These are phyloP conservation scores for Chaetomium olivaceum DNA, from an alignment of 2,329 filamentous ascomycete species.

Conservation along the genomic window DNA sequence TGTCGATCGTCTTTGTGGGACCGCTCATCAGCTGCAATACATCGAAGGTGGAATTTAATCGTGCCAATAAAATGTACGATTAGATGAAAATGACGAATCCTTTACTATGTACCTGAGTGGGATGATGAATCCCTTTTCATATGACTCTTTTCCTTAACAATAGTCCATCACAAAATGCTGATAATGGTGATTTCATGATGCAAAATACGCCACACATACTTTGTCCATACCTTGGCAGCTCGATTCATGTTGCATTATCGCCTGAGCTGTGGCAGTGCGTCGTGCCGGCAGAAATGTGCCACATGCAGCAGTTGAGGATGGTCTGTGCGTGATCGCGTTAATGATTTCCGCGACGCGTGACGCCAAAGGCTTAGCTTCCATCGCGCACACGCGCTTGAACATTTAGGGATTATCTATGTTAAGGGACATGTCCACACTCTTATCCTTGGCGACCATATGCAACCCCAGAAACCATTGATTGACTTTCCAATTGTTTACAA, in stretches of 20 bases:
- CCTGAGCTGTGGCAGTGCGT: neutral
- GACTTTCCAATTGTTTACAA: constrained; percentile 8
- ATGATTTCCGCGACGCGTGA: constrained; percentile 21
- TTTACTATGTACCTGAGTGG: neutral
- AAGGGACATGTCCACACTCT: neutral
- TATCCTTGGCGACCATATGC: constrained; percentile 11
- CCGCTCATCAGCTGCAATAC: constrained; percentile 1
- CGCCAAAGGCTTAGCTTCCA: constrained; percentile 5
- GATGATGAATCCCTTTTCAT: neutral
- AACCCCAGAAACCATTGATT: neutral
- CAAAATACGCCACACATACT: neutral
- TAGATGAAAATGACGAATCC: neutral
- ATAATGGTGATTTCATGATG: neutral
- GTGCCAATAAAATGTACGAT: neutral
- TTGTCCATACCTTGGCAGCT: neutral
- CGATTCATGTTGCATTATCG: neutral
- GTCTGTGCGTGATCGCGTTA: constrained; percentile 17
- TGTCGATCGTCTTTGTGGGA: neutral
- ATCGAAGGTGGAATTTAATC: neutral
- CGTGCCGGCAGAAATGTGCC: neutral
- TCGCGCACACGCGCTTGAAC: neutral
- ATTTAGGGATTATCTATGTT: neutral
- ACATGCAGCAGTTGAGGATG: neutral
- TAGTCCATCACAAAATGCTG: neutral
- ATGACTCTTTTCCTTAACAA: neutral